phyloP scores from a whole-genome alignment of 495 filamentous ascomycete genomes.

The Penicillium arizonense region DNA sequence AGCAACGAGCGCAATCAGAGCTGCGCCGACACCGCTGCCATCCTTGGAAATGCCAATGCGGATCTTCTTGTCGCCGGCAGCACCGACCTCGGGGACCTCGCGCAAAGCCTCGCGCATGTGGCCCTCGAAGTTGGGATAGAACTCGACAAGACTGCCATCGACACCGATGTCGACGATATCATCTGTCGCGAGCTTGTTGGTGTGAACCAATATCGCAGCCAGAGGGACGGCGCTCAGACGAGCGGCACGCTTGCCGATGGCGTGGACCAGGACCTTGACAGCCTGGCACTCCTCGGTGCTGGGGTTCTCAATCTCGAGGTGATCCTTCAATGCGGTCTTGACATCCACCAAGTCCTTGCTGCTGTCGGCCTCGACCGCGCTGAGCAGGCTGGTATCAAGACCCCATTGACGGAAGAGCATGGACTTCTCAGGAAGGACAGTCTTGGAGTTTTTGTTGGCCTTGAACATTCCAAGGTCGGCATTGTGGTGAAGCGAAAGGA shows the following conservation, averaged over 20 bases:
- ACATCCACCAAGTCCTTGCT: constrained; percentile 60
- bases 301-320: constrained; percentile 68
- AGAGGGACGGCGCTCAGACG: constrained; percentile 86
- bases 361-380: constrained; percentile 73
- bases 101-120: constrained; percentile 74
- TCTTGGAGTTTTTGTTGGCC: constrained; percentile 68
- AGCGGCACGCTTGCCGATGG: constrained; percentile 84
- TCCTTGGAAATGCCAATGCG: constrained; percentile 93
- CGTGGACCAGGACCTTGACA: constrained; percentile 74
- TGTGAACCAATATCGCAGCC: constrained; percentile 74
- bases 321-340: constrained; percentile 71
- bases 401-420: constrained; percentile 80
- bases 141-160: constrained; percentile 86
- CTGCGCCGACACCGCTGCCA: constrained; percentile 87
- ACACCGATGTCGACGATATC: constrained; percentile 85
- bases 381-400: constrained; percentile 84
- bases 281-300: constrained; percentile 77
- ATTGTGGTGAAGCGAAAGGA: constrained; percentile 65
- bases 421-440: constrained; percentile 59
- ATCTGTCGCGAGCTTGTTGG: constrained; percentile 60
- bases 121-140: constrained; percentile 83
- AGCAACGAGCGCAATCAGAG: constrained; percentile 80
- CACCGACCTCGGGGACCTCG: constrained; percentile 68
- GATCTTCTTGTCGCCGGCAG: constrained; percentile 70
- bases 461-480: constrained; percentile 63